Evolutionary conservation across 140 eudicot genomes (phyloP).

Genomic region (Anethum foeniculum): DNA sequence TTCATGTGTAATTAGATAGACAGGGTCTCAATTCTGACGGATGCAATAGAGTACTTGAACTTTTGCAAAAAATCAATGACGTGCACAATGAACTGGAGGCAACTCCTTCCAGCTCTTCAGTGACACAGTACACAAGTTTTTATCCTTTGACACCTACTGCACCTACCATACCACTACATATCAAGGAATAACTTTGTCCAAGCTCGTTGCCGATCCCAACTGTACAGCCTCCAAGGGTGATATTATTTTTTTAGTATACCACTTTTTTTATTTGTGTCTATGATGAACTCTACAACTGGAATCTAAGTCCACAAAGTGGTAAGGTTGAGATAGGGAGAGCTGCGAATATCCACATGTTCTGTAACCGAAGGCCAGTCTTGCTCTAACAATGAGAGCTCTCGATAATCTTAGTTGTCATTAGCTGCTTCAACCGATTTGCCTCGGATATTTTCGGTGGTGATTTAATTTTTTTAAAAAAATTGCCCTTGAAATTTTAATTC

Average conservation of each 20-base stretch:
- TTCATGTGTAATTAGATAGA: slow-evolving; percentile 49
- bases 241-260: neutral
- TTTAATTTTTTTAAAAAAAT: slow-evolving; percentile 29
- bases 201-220: slow-evolving; percentile 73
- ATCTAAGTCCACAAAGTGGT: slow-evolving; percentile 22
- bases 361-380: slow-evolving; percentile 80
- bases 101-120: slow-evolving; percentile 47
- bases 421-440: slow-evolving; percentile 92
- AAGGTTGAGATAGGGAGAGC: slow-evolving; percentile 82
- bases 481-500: neutral
- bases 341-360: slow-evolving; percentile 90
- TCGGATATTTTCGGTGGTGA: slow-evolving; percentile 86
- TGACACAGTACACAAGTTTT: slow-evolving; percentile 54
- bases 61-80: slow-evolving; percentile 75
- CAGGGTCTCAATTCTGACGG: slow-evolving; percentile 77
- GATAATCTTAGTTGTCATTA: slow-evolving; percentile 86
- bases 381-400: slow-evolving; percentile 73
- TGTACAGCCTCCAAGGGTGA: slow-evolving; percentile 89
- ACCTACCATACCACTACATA: slow-evolving; percentile 47
- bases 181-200: slow-evolving; percentile 82
- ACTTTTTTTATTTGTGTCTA: neutral
- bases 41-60: slow-evolving; percentile 82
- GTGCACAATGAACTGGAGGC: slow-evolving; percentile 71
- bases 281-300: neutral
- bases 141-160: slow-evolving; percentile 77